Base-by-base conservation (phyloP, 129 eudicot genomes). In the Centaurea solstitialis region DNA sequence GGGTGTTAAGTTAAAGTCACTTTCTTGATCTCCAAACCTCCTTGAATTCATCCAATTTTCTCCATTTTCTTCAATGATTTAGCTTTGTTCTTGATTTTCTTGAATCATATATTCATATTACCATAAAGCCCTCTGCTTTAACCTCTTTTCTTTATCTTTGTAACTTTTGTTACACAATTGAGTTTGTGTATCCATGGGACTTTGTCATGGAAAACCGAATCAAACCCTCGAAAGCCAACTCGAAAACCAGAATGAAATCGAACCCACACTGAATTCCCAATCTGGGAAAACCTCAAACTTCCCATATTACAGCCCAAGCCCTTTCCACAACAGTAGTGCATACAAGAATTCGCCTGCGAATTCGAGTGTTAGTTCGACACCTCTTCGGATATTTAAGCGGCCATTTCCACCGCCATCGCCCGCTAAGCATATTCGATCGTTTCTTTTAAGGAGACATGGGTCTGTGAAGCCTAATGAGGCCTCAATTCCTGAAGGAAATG, bases 331-430 rank as follows among this genome's bases (percentile, higher is more conserved):
- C 59, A 83, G 86, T 20, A 90, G 89, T 81, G 85, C 83, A 18
- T 92, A 82, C 91, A 95, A 95, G 89, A 92, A 86, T 72, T 93
- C 99, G 24, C 99, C 99, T 9, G 98, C 97, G 0, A 90, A 90
- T 84, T 86, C 97, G 7, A 94, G 99, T 76, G 93, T 93, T 4
- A 82, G 75, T 80, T 93, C 97, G 6, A 96, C 99, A 35, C 99
- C 99, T 79, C 87, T 89, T 24, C 86, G 99, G 11, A 71, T 96
- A 70, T 85, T 96, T 22, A 93, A 93, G 67, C 90, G 98, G 41
- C 96, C 99, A 21, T 95, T 92, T 38, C 97, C 97, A 5, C 99
- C 99, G 0, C 99, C 99, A 24, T 96, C 99, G 0, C 99, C 99
- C 20, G 99, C 99, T 7, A 96, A 96, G 82, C 99, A 96, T 80